Percentiles rank a stretch among this genome's conserved stretches.
Evolutionary conservation across 2,329 filamentous ascomycete genomes (phyloP).

Genomic region (Neobulgaria alba): DNA sequence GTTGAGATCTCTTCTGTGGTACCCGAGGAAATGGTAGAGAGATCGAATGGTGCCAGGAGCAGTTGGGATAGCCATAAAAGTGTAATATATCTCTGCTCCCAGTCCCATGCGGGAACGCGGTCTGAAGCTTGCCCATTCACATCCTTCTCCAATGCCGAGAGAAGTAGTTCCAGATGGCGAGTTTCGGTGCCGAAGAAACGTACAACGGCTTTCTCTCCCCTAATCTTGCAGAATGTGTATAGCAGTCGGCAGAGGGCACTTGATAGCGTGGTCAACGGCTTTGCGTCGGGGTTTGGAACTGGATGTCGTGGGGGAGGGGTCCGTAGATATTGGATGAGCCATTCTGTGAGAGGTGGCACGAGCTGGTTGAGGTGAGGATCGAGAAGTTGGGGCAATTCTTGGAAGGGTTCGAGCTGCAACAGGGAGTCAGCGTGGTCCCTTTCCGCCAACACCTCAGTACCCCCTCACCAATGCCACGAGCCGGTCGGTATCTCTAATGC

Average conservation of each 20-base stretch:
- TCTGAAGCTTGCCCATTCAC: background rate
- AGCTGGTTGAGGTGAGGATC: conserved; percentile 74
- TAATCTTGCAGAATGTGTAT: conserved; percentile 89
- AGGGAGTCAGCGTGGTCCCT: conserved; percentile 4
- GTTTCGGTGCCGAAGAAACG: conserved; percentile 88
- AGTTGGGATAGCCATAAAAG: conserved; percentile 82
- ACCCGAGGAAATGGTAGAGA: conserved; percentile 70
- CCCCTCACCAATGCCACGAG: conserved; percentile 37
- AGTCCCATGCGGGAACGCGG: conserved; percentile 44
- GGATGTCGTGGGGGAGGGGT: conserved; percentile 35
- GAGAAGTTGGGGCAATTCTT: conserved; percentile 89
- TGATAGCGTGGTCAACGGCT: conserved; percentile 27
- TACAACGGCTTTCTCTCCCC: conserved; percentile 86
- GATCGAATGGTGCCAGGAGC: conserved; percentile 79
- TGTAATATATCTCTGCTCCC: conserved; percentile 85
- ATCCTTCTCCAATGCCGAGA: conserved; percentile 60
- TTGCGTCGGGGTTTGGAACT: conserved; percentile 13
- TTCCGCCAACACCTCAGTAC: background rate
- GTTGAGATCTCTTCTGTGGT: conserved; percentile 39
- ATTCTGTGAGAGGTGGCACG: conserved; percentile 64
- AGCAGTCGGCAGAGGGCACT: conserved; percentile 69
- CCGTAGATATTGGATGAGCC: conserved; percentile 62
- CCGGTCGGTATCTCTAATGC: conserved; percentile 40
- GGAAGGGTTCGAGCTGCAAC: conserved; percentile 67
- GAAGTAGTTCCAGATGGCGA: conserved; percentile 70